Conservation (phyloP, 73 alveolate genomes). For the Paramecium tetraurelia region DNA sequence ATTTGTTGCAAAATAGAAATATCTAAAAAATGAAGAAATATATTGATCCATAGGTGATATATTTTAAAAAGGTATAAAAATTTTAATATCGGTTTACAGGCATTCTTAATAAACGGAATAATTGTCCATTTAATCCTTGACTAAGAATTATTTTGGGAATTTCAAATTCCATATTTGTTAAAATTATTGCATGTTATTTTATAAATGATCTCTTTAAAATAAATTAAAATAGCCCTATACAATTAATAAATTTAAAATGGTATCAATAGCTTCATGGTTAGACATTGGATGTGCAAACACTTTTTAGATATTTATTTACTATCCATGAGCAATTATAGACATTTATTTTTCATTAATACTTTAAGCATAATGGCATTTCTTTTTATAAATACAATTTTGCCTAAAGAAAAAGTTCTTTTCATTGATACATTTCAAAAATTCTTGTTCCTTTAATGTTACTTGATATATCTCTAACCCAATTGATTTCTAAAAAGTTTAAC, state of each 20-base stretch:
- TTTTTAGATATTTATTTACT: too few species aligned
- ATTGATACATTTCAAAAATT: too few species aligned
- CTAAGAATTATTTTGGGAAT: not conserved
- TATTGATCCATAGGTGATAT: not conserved
- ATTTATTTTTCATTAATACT: too few species aligned
- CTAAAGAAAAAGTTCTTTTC: too few species aligned
- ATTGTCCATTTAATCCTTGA: not conserved
- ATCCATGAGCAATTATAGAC: too few species aligned
- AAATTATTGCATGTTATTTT: not conserved
- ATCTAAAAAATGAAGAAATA: not conserved
- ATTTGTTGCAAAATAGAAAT: not conserved
- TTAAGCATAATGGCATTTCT: too few species aligned
- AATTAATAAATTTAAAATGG: not conserved
- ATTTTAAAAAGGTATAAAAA: not conserved
- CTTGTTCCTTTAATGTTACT: too few species aligned
- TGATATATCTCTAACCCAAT: too few species aligned
- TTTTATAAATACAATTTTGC: too few species aligned
- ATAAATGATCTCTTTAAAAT: not conserved
- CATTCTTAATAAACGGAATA: not conserved
- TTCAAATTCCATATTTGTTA: not conserved
- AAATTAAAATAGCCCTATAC: not conserved
- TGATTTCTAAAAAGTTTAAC: too few species aligned
- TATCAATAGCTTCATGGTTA: not conserved
- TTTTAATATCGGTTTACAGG: not conserved
- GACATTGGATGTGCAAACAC: too few species aligned